Percentiles rank a stretch among this genome's conserved stretches.
These are phyloP conservation scores for Cotoneaster glaucophyllus DNA, from an alignment of 306 rosid species.

Conservation along the genomic window DNA sequence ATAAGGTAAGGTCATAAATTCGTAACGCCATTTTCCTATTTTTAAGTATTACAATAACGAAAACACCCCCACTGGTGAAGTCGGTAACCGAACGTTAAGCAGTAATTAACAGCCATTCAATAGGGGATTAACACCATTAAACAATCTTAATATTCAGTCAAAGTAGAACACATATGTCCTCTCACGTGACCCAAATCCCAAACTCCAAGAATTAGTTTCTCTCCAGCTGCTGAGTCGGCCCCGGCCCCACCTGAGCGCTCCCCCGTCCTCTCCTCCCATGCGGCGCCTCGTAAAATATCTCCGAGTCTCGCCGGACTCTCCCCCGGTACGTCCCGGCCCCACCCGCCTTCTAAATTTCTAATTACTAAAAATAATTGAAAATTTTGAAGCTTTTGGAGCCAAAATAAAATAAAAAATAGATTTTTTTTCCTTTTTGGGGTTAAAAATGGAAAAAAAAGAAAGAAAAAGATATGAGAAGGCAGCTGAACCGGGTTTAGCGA, in stretches of 20 bases:
- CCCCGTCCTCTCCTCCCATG: conserved; percentile 4
- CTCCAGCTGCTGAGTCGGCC: conserved; percentile 19
- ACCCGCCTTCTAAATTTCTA: background rate
- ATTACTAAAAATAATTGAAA: background rate
- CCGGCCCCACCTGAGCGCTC: conserved; percentile 13
- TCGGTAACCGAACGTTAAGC: background rate
- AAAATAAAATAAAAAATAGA: background rate
- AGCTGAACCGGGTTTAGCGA: conserved; percentile 26
- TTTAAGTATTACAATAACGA: background rate
- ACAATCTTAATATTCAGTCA: conserved; percentile 34
- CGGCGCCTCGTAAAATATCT: too few relatives aligned
- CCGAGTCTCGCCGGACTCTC: background rate
- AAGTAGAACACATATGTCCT: conserved; percentile 40
- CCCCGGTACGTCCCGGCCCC: background rate
- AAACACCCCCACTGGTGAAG: background rate
- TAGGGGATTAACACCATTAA: conserved; percentile 24
- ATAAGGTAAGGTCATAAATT: too few relatives aligned
- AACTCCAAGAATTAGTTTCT: conserved; percentile 3
- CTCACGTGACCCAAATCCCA: conserved; percentile 64
- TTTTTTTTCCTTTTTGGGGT: background rate
- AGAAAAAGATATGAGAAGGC: background rate
- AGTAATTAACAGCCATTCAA: conserved; percentile 16
- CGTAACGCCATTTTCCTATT: background rate
- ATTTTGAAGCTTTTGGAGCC: too few relatives aligned
- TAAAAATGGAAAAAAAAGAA: background rate